phyloP scores from a whole-genome alignment of 495 filamentous ascomycete species.

The Melanomma pulvis-pyrius region DNA sequence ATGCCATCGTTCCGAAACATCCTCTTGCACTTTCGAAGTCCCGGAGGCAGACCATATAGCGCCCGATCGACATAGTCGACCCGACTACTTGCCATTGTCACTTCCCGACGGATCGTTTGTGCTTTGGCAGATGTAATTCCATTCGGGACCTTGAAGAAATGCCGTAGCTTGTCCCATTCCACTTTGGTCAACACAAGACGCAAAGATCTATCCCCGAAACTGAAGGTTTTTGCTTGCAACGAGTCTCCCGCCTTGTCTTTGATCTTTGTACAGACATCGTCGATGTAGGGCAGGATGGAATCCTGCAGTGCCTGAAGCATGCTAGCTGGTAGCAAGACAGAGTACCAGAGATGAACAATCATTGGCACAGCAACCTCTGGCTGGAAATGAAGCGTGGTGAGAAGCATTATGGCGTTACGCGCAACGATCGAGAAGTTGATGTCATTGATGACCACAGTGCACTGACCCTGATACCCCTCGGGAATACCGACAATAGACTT shows the following conservation, averaged over 20 bases:
- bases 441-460: slow-evolving; percentile 50
- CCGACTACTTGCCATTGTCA: slow-evolving; percentile 20
- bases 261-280: slow-evolving; percentile 41
- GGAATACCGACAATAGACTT: slow-evolving; percentile 48
- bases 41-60: slow-evolving; percentile 16
- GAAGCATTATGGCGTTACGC: slow-evolving; percentile 53
- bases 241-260: slow-evolving; percentile 18
- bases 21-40: slow-evolving; percentile 20
- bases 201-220: slow-evolving; percentile 7
- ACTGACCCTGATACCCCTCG: slow-evolving; percentile 25
- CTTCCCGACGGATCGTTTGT: slow-evolving; percentile 12
- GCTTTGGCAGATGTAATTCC: slow-evolving; percentile 18
- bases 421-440: slow-evolving; percentile 48
- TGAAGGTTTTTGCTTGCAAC: slow-evolving; percentile 35
- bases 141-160: slow-evolving; percentile 26
- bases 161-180: slow-evolving; percentile 30
- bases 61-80: slow-evolving; percentile 34
- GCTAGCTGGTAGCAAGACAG: slow-evolving; percentile 32
- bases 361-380: slow-evolving; percentile 34
- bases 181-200: slow-evolving; percentile 30
- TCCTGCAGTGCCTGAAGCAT: slow-evolving; percentile 5
- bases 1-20: slow-evolving; percentile 41
- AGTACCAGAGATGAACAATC: slow-evolving; percentile 51
- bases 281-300: slow-evolving; percentile 38
- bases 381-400: slow-evolving; percentile 41